Conservation (phyloP, 371 early-diverging fungal genomes). For the Conidiobolus coronatus region DNA sequence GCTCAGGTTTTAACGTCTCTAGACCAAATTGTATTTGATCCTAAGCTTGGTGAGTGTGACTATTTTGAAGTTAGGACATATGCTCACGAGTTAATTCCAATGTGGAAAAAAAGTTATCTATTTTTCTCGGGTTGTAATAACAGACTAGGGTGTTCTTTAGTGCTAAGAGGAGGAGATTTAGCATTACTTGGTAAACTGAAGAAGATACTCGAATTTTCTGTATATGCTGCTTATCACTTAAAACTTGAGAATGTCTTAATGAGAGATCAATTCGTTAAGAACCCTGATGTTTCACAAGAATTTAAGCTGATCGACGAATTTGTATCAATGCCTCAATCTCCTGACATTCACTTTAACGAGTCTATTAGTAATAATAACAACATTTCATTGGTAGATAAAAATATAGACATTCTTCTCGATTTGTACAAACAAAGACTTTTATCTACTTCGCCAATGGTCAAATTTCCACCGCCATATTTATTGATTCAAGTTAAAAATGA, state of each 20-base stretch:
- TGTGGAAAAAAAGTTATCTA: slow-evolving; percentile 58
- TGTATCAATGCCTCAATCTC: too few relatives aligned
- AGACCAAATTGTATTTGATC: slow-evolving; percentile 37
- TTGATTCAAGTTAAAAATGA: slow-evolving; percentile 38
- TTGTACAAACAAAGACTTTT: slow-evolving; percentile 37
- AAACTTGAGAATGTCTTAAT: slow-evolving; percentile 62
- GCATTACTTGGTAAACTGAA: slow-evolving; percentile 41
- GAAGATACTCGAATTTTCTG: slow-evolving; percentile 46
- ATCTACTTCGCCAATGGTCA: slow-evolving; percentile 60
- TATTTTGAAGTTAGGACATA: slow-evolving; percentile 48
- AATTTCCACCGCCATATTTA: slow-evolving; percentile 58
- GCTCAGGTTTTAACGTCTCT: slow-evolving; percentile 60
- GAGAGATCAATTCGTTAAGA: slow-evolving; percentile 33
- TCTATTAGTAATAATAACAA: neutral
- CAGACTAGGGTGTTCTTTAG: slow-evolving; percentile 62
- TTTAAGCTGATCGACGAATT: neutral
- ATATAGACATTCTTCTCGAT: slow-evolving; percentile 11
- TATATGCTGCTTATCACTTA: slow-evolving; percentile 58
- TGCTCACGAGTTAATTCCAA: slow-evolving; percentile 45
- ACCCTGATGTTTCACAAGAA: neutral
- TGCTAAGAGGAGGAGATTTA: slow-evolving; percentile 53
- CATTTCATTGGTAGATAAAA: neutral
- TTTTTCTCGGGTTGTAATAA: slow-evolving; percentile 60
- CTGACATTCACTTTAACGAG: neutral
- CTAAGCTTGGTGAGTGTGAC: slow-evolving; percentile 51